Percentiles rank a stretch among this genome's conserved stretches.
Evolutionary conservation across 2,329 filamentous ascomycete species (phyloP).

Genomic region (Stagonosporopsis vannaccii): DNA sequence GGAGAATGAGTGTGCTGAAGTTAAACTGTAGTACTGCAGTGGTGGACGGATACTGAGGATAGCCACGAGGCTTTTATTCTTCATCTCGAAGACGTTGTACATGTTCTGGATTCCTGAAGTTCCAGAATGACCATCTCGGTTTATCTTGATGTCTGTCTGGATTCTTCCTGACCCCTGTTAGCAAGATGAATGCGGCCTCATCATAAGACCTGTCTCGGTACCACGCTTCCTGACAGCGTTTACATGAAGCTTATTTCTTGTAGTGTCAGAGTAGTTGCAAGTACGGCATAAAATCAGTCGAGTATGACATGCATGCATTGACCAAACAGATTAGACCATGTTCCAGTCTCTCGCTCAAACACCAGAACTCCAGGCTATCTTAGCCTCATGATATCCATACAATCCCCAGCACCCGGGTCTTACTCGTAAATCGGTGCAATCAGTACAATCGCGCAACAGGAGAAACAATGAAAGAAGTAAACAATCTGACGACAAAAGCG

Average conservation of each 20-base stretch:
- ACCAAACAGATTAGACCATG: conserved; percentile 25
- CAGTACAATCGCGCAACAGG: conserved; percentile 12
- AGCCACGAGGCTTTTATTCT: conserved; percentile 38
- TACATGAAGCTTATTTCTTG: conserved; percentile 21
- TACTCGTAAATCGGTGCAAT: conserved; percentile 25
- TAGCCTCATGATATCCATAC: conserved; percentile 38
- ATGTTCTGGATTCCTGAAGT: conserved; percentile 43
- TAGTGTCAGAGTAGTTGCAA: background rate
- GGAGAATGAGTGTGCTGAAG: conserved; percentile 24
- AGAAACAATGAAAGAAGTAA: conserved; percentile 23
- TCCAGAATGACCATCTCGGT: conserved; percentile 38
- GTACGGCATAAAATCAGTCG: conserved; percentile 16
- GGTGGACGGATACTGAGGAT: conserved; percentile 23
- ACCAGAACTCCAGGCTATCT: conserved; percentile 40
- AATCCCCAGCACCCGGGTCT: conserved; percentile 29
- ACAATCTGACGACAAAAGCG: conserved; percentile 23
- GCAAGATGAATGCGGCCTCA: conserved; percentile 35
- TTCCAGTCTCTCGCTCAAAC: conserved; percentile 37
- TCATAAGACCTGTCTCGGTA: conserved; percentile 34
- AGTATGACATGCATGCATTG: conserved; percentile 29
- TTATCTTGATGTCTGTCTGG: conserved; percentile 32
- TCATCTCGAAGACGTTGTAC: conserved; percentile 22
- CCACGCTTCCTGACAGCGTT: conserved; percentile 18
- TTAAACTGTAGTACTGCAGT: conserved; percentile 13
- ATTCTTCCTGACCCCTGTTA: conserved; percentile 21